Evolutionary conservation across 1,139 yeast species (phyloP).

Genomic region (Torulaspora pretoriensis): DNA sequence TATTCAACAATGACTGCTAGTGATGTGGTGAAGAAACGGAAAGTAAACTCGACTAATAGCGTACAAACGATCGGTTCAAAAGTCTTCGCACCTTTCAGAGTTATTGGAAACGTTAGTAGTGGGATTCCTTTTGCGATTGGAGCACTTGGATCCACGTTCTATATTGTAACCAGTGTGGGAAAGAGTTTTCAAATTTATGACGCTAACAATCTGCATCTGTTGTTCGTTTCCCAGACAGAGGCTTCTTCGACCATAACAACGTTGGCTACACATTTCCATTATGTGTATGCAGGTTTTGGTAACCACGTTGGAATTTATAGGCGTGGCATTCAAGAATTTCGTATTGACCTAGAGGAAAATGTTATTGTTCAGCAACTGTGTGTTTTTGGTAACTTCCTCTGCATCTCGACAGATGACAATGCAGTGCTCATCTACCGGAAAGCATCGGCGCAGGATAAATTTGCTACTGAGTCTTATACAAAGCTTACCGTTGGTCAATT

Average conservation of each 20-base stretch:
- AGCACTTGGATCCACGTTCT: slow-evolving; percentile 80
- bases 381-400: slow-evolving; percentile 75
- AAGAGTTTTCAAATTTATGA: slow-evolving; percentile 88
- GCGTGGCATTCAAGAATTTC: slow-evolving; percentile 72
- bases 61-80: slow-evolving; percentile 37
- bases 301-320: slow-evolving; percentile 70
- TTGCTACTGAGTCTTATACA: slow-evolving; percentile 64
- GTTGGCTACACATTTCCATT: slow-evolving; percentile 76
- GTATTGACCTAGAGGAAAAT: slow-evolving; percentile 39
- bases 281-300: slow-evolving; percentile 75
- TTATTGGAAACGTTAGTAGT: slow-evolving; percentile 68
- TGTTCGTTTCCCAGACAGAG: slow-evolving; percentile 81
- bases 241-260: slow-evolving; percentile 67
- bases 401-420: slow-evolving; percentile 53
- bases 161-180: slow-evolving; percentile 88
- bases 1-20: slow-evolving; percentile 1
- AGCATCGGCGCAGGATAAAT: slow-evolving; percentile 43
- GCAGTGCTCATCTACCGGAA: slow-evolving; percentile 63
- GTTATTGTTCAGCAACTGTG: slow-evolving; percentile 48
- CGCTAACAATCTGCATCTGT: slow-evolving; percentile 77
- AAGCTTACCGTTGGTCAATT: slow-evolving; percentile 52
- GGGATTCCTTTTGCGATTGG: slow-evolving; percentile 84
- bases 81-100: slow-evolving; percentile 55
- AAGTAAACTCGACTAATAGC: slow-evolving; percentile 17
- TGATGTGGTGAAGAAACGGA: slow-evolving; percentile 33